Evolutionary conservation across 805 yeast genomes (phyloP), one percentile per base, ranked within the genome.

Genomic region (Kregervanrija pseudodelftensis): DNA sequence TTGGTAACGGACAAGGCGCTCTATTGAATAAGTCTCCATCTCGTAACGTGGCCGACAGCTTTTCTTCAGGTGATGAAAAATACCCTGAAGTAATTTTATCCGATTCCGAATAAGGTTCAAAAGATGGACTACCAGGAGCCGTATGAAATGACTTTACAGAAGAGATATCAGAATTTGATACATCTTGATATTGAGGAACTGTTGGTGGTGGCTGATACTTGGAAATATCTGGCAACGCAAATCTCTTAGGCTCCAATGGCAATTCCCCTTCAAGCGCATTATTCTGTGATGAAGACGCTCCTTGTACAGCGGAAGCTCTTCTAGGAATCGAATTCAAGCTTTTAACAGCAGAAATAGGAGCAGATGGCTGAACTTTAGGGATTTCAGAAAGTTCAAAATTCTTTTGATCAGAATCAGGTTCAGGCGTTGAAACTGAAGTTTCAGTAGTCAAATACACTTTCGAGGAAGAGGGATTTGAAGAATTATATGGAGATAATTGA

Each of bases 301-400:
- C 13, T 28, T 32, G 30, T 9, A 13, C 15, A 8, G 7, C 8
- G 8, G 28, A 30, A 30, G 35, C 30, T 40, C 40, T n/a, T 32
- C 28, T 14, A 46, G 39, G 14, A 33, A 15, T 5, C 10, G 45
- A 34, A 14, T 15, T 22, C 7, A 12, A 9, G 13, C 32, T 38
- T 15, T 30, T 41, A 13, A 30, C 22, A 38, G 16, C 42, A 15
- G 45, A 37, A 3, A 10, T 22, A 5, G 58, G 53, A 2, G 61
- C 63, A 9, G 66, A 63, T 12, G 65, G 61, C 37, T 55, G 58
- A 37, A 58, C 50, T 33, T 54, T 52, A 2, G 61, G 51, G 12
- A 54, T 53, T 37, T 61, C 63, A 22, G 56, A 54, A 32, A 60
- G 17, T 30, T 50, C 48, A 33, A 56, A 61, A 12, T 11, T 32